Conservation (phyloP, 371 early-diverging fungal species). For the Sporodiniella umbellata region DNA sequence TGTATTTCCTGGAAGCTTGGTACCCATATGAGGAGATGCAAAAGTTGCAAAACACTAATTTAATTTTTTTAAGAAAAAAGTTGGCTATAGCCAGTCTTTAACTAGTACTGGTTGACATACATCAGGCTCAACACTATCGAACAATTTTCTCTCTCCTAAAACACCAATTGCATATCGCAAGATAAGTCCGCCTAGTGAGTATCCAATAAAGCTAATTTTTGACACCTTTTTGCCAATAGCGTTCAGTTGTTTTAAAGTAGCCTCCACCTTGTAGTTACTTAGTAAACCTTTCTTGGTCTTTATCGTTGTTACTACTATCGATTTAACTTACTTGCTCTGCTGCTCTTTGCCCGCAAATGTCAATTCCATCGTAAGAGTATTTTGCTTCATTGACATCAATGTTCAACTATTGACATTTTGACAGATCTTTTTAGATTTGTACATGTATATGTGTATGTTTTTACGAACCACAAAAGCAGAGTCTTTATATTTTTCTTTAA, state of each 20-base stretch:
- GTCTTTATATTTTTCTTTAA: conserved; percentile 30
- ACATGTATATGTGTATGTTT: not conserved
- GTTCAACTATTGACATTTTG: conserved; percentile 46
- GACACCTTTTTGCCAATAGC: conserved; percentile 31
- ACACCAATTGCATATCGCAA: conserved; percentile 68
- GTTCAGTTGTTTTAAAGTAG: conserved; percentile 6
- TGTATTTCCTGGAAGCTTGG: conserved; percentile 29
- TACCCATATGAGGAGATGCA: conserved; percentile 82
- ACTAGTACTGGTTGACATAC: too few relatives aligned
- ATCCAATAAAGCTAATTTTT: conserved; percentile 70
- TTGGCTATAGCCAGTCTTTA: too few relatives aligned
- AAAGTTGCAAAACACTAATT: conserved; percentile 66
- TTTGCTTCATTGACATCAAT: conserved; percentile 44
- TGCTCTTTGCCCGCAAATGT: conserved; percentile 60
- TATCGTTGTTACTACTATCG: too few relatives aligned
- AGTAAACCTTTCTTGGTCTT: not conserved
- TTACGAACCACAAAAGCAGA: conserved; percentile 29
- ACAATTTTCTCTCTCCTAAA: conserved; percentile 57
- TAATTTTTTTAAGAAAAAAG: too few relatives aligned
- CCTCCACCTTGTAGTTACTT: conserved; percentile 5
- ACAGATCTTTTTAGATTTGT: not conserved
- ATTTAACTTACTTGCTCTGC: conserved; percentile 30
- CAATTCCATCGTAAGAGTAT: conserved; percentile 69
- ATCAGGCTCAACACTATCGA: conserved; percentile 47
- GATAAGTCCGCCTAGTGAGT: conserved; percentile 81